Evolutionary conservation across 164 flowering plant species (phyloP).

Genomic region (Chimonanthus praecox): DNA sequence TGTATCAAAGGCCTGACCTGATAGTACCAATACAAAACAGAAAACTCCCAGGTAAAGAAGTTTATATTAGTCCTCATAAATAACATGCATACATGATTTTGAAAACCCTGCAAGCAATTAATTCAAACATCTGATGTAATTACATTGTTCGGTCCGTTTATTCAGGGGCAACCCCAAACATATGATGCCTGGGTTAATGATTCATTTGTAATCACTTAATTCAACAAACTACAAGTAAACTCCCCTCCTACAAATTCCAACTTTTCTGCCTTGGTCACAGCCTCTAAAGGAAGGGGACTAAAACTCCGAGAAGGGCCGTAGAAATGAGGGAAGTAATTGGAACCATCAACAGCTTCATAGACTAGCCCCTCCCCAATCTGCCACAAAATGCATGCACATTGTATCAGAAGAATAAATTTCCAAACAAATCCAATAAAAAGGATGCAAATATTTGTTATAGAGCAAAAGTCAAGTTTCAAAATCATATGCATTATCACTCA

Average conservation of each 20-base stretch:
- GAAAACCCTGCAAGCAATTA: not conserved
- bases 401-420: not conserved
- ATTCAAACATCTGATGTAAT: not conserved
- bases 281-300: slow-evolving; percentile 61
- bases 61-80: too few species aligned
- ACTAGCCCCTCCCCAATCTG: slow-evolving; percentile 90
- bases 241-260: slow-evolving; percentile 36
- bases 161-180: not conserved
- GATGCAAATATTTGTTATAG: not conserved
- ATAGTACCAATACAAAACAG: too few species aligned
- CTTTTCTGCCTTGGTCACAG: slow-evolving; percentile 63
- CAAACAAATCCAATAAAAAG: not conserved
- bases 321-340: slow-evolving; percentile 75
- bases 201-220: not conserved
- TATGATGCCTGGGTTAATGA: not conserved
- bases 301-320: slow-evolving; percentile 77
- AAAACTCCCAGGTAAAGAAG: too few species aligned
- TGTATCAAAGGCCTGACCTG: too few species aligned
- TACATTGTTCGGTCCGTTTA: not conserved
- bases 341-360: slow-evolving; percentile 57
- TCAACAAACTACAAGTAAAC: slow-evolving; percentile 49
- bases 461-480: not conserved
- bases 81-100: too few species aligned
- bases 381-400: slow-evolving; percentile 1
- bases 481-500: not conserved